Percentiles rank a stretch among this genome's conserved stretches.
Conservation (phyloP, 139 green algal species). For the Picochlorum sp. region DNA sequence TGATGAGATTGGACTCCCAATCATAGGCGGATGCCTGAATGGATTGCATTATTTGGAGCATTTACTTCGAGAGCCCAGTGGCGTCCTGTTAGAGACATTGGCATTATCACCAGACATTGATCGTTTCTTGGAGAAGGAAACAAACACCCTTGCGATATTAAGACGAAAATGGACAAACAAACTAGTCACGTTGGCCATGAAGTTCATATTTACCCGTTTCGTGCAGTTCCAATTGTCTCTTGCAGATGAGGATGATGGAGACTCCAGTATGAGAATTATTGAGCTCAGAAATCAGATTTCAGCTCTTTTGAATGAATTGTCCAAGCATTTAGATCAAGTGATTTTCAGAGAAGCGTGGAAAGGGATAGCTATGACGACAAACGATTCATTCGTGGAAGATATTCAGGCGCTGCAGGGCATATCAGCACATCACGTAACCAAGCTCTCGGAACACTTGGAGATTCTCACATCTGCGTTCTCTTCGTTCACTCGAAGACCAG, state of each 20-base stretch:
- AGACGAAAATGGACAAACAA: constrained; percentile 39
- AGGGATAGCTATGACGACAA: constrained; percentile 30
- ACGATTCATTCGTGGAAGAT: constrained; percentile 42
- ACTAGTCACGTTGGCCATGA: constrained; percentile 37
- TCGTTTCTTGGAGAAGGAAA: constrained; percentile 25
- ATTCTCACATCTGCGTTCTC: constrained; percentile 29
- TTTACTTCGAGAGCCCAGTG: constrained; percentile 25
- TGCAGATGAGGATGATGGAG: neutral
- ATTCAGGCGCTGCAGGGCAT: constrained; percentile 41
- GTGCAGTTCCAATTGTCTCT: constrained; percentile 9
- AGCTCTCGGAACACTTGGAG: constrained; percentile 23
- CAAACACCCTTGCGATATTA: constrained; percentile 21
- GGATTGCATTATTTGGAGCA: constrained; percentile 40
- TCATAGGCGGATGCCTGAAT: constrained; percentile 27
- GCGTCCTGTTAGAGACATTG: constrained; percentile 20
- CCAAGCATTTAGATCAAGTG: constrained; percentile 36
- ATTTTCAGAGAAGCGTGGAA: constrained; percentile 45
- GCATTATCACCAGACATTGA: neutral
- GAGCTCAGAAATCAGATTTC: constrained; percentile 18
- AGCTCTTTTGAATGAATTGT: constrained; percentile 20
- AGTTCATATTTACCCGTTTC: constrained; percentile 19
- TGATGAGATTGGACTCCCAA: constrained; percentile 25
- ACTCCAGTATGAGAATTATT: constrained; percentile 15
- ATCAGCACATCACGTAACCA: constrained; percentile 15
- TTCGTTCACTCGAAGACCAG: constrained; percentile 31